Conservation (phyloP, 108 stramenopile genomes). For the Pinguiococcus pyrenoidosus region DNA sequence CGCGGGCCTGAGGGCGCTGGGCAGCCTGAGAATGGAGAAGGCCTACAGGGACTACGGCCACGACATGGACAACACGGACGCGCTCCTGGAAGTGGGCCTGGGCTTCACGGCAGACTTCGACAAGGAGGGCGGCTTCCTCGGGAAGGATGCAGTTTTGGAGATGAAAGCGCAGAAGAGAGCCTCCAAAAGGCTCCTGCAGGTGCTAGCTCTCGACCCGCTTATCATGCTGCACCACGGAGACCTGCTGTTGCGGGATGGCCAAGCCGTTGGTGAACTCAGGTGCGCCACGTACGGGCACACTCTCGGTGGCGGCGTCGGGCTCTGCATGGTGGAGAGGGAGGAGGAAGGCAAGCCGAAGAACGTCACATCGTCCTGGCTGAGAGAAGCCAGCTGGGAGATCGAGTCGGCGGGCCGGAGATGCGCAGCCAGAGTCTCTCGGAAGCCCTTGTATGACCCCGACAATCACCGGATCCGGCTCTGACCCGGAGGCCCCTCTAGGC, state of each 20-base stretch:
- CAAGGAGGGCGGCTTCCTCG: constrained; percentile 50
- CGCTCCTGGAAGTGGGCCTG: constrained; percentile 47
- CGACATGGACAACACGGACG: constrained; percentile 64
- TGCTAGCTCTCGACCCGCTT: constrained; percentile 40
- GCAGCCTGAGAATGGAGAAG: constrained; percentile 54
- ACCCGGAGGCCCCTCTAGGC: not conserved
- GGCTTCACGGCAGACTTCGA: constrained; percentile 55
- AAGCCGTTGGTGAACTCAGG: constrained; percentile 46
- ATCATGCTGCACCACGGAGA: constrained; percentile 53
- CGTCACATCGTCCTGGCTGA: constrained; percentile 27
- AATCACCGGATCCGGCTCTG: constrained; percentile 19
- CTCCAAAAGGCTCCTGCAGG: constrained; percentile 30
- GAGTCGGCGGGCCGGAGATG: constrained; percentile 37
- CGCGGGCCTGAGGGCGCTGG: constrained; percentile 54
- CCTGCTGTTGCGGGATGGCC: constrained; percentile 51
- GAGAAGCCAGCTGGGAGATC: constrained; percentile 40
- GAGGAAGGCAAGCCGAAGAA: constrained; percentile 28
- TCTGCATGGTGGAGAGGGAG: constrained; percentile 40
- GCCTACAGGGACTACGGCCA: constrained; percentile 67
- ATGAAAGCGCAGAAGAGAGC: constrained; percentile 22
- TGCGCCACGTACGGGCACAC: constrained; percentile 51
- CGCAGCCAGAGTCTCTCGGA: constrained; percentile 36
- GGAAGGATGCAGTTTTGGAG: constrained; percentile 33
- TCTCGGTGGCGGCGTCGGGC: constrained; percentile 51
- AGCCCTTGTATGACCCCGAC: constrained; percentile 56